Evolutionary conservation across 129 eudicot species (phyloP).

Genomic region (carrot (Daucus carota)): DH1_v3.0 NC_030388.2:32102501-32103000

Average conservation of each 20-base stretch:
- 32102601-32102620: background rate
- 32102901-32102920: too few species aligned
- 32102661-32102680: background rate
- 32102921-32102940: too few species aligned
- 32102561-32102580: too few species aligned
- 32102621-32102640: background rate
- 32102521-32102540: too few species aligned
- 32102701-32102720: too few species aligned
- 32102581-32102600: background rate
- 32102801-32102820: background rate
- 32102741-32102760: too few species aligned
- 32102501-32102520: background rate
- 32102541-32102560: background rate
- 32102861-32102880: background rate
- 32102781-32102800: too few species aligned
- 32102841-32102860: background rate
- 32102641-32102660: background rate
- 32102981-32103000: too few species aligned
- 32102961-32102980: too few species aligned
- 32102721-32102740: too few species aligned
- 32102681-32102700: background rate
- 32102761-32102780: too few species aligned
- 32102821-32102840: background rate
- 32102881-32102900: background rate
- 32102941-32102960: too few species aligned